Conservation (phyloP, 2,329 filamentous ascomycete genomes). For the Didymella keratinophila region DNA sequence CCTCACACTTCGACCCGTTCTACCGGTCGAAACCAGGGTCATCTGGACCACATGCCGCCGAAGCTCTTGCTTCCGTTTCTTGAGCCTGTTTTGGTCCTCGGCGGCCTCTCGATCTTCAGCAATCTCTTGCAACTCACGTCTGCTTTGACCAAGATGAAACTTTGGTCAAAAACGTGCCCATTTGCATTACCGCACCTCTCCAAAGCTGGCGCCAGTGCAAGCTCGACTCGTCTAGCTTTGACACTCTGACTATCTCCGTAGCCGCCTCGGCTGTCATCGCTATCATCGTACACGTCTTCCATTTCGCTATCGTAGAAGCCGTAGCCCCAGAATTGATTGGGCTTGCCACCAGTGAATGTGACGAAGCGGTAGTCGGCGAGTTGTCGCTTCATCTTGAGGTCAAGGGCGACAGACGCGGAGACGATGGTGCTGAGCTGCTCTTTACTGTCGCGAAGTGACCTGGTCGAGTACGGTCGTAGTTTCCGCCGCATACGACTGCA, state of each 20-base stretch:
- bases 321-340: constrained; percentile 46
- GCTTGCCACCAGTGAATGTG: constrained; percentile 45
- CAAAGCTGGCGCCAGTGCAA: constrained; percentile 48
- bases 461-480: constrained; percentile 44
- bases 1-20: not conserved
- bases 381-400: constrained; percentile 50
- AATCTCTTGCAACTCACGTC: constrained; percentile 49
- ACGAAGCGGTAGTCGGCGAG: constrained; percentile 50
- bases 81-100: constrained; percentile 22
- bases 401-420: constrained; percentile 47
- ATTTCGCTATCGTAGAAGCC: constrained; percentile 49
- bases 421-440: constrained; percentile 46
- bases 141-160: constrained; percentile 49
- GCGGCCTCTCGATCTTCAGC: constrained; percentile 32
- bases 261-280: constrained; percentile 25
- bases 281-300: constrained; percentile 47
- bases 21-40: not conserved
- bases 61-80: constrained; percentile 24
- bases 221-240: constrained; percentile 40
- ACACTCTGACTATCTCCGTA: constrained; percentile 22
- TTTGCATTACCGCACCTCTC: constrained; percentile 51
- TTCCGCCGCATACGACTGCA: constrained; percentile 41
- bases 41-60: constrained; percentile 26
- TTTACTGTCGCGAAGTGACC: constrained; percentile 41
- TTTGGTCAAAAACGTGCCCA: constrained; percentile 49